phyloP scores from a whole-genome alignment of 768 basidiomycete species.

The Candolleomyces aberdarensis region DNA sequence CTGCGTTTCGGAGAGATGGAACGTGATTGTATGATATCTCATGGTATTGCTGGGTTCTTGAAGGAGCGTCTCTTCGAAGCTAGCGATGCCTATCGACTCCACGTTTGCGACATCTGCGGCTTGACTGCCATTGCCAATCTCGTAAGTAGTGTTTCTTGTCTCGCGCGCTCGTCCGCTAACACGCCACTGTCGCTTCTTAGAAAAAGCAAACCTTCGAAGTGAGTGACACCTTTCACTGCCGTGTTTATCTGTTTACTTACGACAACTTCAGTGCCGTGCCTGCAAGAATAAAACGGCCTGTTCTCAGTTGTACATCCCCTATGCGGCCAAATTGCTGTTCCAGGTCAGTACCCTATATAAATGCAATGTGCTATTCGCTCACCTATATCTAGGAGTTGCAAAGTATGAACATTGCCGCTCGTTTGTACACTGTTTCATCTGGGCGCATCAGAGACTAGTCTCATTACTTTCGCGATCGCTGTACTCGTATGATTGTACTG shows the following conservation, averaged over 20 bases:
- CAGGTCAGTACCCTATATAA: conserved; percentile 53
- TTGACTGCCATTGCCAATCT: conserved; percentile 97
- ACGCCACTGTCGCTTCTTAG: conserved; percentile 25
- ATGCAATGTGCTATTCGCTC: neutral
- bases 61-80: conserved; percentile 96
- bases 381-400: conserved; percentile 62
- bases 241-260: neutral
- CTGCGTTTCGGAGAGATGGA: conserved; percentile 99
- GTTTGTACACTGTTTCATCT: conserved; percentile 82
- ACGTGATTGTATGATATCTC: conserved; percentile 99
- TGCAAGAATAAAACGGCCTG: conserved; percentile 97
- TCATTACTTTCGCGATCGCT: conserved; percentile 18
- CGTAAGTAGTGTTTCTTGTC: conserved; percentile 39
- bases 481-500: conserved; percentile 28
- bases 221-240: conserved; percentile 8
- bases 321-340: conserved; percentile 95
- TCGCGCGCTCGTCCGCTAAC: conserved; percentile 7
- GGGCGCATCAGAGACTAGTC: conserved; percentile 75
- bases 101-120: conserved; percentile 98
- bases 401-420: conserved; percentile 92
- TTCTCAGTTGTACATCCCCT: conserved; percentile 90
- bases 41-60: conserved; percentile 96
- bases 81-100: conserved; percentile 88
- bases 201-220: conserved; percentile 98
- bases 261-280: conserved; percentile 65